A percentile compares a stretch with the other conserved stretches of the same genome.
phyloP scores from a whole-genome alignment of 805 yeast species.

The Ogataea ganodermae region DNA sequence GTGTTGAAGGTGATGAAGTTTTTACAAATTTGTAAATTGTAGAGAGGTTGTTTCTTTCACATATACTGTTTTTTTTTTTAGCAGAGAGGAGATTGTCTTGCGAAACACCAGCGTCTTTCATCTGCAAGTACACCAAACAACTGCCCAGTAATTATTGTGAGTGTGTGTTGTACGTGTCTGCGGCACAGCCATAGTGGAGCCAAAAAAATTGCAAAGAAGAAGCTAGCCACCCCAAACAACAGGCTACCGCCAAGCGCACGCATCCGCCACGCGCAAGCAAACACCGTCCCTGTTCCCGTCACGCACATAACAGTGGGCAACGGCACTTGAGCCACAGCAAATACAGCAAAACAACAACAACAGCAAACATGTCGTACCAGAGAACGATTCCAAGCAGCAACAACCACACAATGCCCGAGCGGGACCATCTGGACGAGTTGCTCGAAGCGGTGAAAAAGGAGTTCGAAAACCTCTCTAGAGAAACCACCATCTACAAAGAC shows the following conservation, averaged over 20 bases:
- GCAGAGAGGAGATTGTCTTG: background rate
- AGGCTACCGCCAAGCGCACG: background rate
- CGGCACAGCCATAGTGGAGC: slow-evolving; percentile 5
- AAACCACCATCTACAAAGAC: slow-evolving; percentile 80
- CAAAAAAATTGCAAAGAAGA: background rate
- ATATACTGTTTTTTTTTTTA: slow-evolving; percentile 1
- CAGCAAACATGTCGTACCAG: slow-evolving; percentile 30
- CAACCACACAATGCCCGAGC: slow-evolving; percentile 29
- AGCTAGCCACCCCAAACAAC: background rate
- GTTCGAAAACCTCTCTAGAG: slow-evolving; percentile 80
- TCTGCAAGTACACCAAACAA: slow-evolving; percentile 1
- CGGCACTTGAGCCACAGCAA: background rate
- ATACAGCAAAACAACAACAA: slow-evolving; percentile 1
- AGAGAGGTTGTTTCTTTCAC: slow-evolving; percentile 6
- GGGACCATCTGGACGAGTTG: slow-evolving; percentile 57
- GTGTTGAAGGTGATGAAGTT: slow-evolving; percentile 10
- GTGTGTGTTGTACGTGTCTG: slow-evolving; percentile 6
- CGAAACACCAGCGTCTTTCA: background rate
- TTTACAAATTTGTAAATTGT: slow-evolving; percentile 4
- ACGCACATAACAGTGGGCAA: slow-evolving; percentile 3
- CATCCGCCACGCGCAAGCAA: background rate
- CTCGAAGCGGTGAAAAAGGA: slow-evolving; percentile 91
- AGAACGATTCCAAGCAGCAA: slow-evolving; percentile 26
- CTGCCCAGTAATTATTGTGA: background rate
- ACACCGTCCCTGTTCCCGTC: background rate